phyloP scores from a whole-genome alignment of 345 rosid species.

The Nasturtium officinale region DNA sequence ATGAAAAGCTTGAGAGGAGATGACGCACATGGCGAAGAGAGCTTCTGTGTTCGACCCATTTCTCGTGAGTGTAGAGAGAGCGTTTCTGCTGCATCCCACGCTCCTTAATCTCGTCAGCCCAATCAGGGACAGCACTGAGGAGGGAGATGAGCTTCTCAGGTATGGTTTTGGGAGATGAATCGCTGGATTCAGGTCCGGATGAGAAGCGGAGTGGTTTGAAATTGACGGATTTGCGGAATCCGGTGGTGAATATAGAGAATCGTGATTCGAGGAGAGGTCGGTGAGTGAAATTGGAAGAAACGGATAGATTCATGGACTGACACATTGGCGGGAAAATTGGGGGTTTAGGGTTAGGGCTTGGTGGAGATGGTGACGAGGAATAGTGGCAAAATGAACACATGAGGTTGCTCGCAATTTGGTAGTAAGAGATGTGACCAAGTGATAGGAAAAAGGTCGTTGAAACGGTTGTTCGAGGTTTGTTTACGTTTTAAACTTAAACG shows the following conservation, averaged over 20 bases:
- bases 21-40: conserved; percentile 83
- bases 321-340: conserved; percentile 51
- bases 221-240: conserved; percentile 20
- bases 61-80: conserved; percentile 69
- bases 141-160: conserved; percentile 32
- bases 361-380: conserved; percentile 28
- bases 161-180: conserved; percentile 13
- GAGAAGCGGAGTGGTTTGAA: conserved; percentile 43
- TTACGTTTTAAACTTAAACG: neutral
- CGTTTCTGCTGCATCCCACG: conserved; percentile 79
- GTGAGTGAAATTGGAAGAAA: conserved; percentile 50
- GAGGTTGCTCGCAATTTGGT: neutral
- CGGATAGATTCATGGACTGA: conserved; percentile 46
- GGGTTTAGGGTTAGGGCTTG: conserved; percentile 39
- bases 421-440: conserved; percentile 17
- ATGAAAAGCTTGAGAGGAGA: conserved; percentile 67
- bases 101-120: conserved; percentile 85
- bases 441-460: conserved; percentile 26
- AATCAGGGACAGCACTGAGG: conserved; percentile 70
- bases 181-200: conserved; percentile 26
- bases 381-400: conserved; percentile 13
- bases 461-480: conserved; percentile 34
- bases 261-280: conserved; percentile 36
- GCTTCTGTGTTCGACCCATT: conserved; percentile 83
- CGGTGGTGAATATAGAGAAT: conserved; percentile 41